Conservation (phyloP, 2,329 filamentous ascomycete genomes). For the Ciborinia camelliae region DNA sequence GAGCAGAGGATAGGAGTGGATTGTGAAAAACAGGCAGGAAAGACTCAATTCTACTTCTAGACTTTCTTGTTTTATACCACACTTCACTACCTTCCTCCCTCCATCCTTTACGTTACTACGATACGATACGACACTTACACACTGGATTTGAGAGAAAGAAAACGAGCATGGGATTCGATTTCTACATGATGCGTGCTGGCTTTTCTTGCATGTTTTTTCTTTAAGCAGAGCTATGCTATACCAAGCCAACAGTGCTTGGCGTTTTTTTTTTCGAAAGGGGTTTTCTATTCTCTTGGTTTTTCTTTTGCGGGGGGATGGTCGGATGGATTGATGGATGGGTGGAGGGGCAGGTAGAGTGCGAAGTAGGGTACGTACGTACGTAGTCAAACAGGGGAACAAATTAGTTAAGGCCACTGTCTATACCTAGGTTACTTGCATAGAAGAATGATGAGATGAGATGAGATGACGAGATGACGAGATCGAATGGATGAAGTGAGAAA, state of each 20-base stretch:
- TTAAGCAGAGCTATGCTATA: not conserved
- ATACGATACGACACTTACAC: not conserved
- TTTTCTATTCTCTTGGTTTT: not conserved
- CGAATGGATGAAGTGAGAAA: not conserved
- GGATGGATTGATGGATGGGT: constrained; percentile 6
- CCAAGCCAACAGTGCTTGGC: not conserved
- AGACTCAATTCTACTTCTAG: no score
- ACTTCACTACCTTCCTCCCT: not conserved
- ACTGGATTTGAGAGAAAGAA: not conserved
- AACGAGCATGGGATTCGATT: not conserved
- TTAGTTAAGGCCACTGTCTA: not conserved
- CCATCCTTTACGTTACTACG: not conserved
- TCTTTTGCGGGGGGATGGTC: not conserved
- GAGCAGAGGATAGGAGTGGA: not conserved
- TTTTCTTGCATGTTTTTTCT: not conserved
- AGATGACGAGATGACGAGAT: not conserved
- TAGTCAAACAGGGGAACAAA: no score
- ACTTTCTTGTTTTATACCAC: no score
- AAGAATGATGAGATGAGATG: not conserved
- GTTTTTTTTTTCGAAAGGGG: not conserved
- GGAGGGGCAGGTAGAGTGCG: not conserved
- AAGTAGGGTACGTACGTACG: no score
- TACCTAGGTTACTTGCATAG: not conserved
- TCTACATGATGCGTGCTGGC: not conserved
- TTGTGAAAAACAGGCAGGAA: no score